Conservation (phyloP, 495 filamentous ascomycete genomes). For the Neurospora sp. region DNA sequence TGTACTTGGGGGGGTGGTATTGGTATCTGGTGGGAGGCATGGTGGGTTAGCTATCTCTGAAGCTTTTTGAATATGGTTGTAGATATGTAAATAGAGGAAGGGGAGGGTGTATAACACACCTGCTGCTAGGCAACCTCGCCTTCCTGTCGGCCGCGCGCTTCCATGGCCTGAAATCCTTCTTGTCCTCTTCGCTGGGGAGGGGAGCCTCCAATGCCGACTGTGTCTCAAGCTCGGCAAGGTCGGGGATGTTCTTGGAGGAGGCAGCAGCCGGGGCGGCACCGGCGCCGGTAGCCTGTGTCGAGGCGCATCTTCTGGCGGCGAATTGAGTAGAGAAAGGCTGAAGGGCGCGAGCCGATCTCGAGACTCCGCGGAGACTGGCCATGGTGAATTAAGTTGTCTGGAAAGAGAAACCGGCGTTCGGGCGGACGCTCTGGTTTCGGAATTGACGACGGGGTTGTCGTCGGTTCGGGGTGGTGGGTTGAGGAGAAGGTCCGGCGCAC, state of each 20-base stretch:
- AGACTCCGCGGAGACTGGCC: slow-evolving; percentile 25
- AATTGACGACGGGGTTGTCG: background rate
- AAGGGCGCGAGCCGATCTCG: slow-evolving; percentile 18
- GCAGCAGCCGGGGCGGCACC: background rate
- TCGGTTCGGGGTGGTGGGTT: background rate
- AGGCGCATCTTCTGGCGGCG: slow-evolving; percentile 26
- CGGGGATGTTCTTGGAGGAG: slow-evolving; percentile 4
- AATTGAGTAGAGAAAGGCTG: slow-evolving; percentile 12
- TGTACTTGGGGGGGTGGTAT: slow-evolving; percentile 84
- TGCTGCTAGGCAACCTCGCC: slow-evolving; percentile 26
- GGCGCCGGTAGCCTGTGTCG: slow-evolving; percentile 19
- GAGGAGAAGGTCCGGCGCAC: background rate
- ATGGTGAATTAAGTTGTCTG: slow-evolving; percentile 3
- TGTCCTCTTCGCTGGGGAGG: slow-evolving; percentile 22
- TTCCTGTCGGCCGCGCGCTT: slow-evolving; percentile 35
- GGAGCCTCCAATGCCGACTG: slow-evolving; percentile 25
- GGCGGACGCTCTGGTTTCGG: background rate
- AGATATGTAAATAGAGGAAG: no score
- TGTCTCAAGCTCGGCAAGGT: slow-evolving; percentile 29
- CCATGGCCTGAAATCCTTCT: slow-evolving; percentile 28
- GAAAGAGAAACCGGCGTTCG: background rate
- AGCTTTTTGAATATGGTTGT: no score
- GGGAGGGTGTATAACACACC: slow-evolving; percentile 13
- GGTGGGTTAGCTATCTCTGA: background rate
- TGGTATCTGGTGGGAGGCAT: slow-evolving; percentile 58